Evolutionary conservation across 2,329 filamentous ascomycete genomes (phyloP), one percentile per base, ranked within the genome.

Genomic region (Diplodia sapinea): DNA sequence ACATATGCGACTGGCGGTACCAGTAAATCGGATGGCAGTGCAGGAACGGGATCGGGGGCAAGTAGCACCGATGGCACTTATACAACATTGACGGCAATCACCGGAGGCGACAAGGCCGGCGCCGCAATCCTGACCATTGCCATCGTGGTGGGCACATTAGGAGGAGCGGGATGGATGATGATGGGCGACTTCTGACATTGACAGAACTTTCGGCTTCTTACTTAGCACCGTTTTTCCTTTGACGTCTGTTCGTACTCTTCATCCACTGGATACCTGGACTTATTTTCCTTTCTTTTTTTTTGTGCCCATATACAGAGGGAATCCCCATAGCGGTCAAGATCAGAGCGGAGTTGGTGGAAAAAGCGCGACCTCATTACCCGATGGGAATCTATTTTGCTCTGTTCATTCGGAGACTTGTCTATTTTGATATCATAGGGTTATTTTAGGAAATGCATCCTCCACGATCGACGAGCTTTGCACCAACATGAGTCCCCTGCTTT

Each of bases 1-100:
- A 82, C 80, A 1, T 82, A 82, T 54, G 71, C 73, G 0, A 86
- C 82, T 3, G 86, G 86, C 15, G 85, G 84, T 36, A 85, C 83
- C 11, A 82, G 78, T 56, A 67, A 78, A 63, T 83, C 84, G 3
- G 77, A 86, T 70, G 77, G 79, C 0, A 76, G 67, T 4, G 73
- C 79, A 8, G 79, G 79, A 62, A 75, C 79, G 4, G 75, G 75
- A 43, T 29, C 40, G n/a, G 33, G 23, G 20, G 59, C 67, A 4
- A 40, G 51, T 49, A 57, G 52, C 52, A 52, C 52, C 17, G 61
- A 65, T 33, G 61, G 61, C 40, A 50, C 67, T 4, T 68, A 65
- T 15, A 68, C 69, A 38, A 74, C 74, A 15, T 73, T 43, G 52
- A 54, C 70, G 61, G 68, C 69, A 17, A 73, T 79, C 11, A 80